Base-by-base conservation (phyloP, 768 basidiomycete genomes). In the Pleurotus djamor region DNA sequence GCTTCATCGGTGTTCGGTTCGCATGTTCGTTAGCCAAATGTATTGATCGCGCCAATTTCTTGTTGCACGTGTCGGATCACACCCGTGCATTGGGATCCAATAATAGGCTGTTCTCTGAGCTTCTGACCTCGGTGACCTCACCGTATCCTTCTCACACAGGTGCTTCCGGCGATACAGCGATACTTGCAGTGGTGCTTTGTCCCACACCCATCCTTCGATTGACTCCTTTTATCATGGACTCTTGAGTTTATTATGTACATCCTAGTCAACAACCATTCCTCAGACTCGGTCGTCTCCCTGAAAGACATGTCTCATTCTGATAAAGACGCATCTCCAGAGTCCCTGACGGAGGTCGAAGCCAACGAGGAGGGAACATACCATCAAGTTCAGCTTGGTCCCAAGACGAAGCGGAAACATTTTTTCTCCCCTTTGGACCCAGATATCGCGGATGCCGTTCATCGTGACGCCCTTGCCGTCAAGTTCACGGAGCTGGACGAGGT, bases 361-460 rank as follows among this genome's bases (percentile, higher is more conserved):
- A 56, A 56, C 32, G 41, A 56, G 32, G 69, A 75, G 13, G 83
- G 82, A 13, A 81, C 77, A 0, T 68, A 67, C 5, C 65, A 81
- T 60, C 83, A 84, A 61, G 64, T 64, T 13, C 69, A 69, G 59
- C 65, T 81, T n/a, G 73, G 75, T 0, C 66, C 70, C 52, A 77
- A 69, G 66, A 59, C 71, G 4, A 73, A 73, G 58, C 72, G 80
- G 66, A 79, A 77, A 51, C 67, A 78, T 52, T 81, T 84, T 66
- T 84, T 84, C 65, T 73, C 75, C 1, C 72, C 77, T 7, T 67
- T 84, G 16, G 82, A 84, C 59, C 63, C 72, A 16, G 62, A 68
- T 0, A 74, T 76, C 43, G 81, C 83, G 4, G 77, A 81, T 5
- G 83, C 83, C 7, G 80, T 84, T 6, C 72, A 84, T 61, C 69